A percentile compares a stretch with the other conserved stretches of the same genome.
Conservation (phyloP, 2,329 filamentous ascomycete genomes). For the Stagonosporopsis cucurbitacearum region DNA sequence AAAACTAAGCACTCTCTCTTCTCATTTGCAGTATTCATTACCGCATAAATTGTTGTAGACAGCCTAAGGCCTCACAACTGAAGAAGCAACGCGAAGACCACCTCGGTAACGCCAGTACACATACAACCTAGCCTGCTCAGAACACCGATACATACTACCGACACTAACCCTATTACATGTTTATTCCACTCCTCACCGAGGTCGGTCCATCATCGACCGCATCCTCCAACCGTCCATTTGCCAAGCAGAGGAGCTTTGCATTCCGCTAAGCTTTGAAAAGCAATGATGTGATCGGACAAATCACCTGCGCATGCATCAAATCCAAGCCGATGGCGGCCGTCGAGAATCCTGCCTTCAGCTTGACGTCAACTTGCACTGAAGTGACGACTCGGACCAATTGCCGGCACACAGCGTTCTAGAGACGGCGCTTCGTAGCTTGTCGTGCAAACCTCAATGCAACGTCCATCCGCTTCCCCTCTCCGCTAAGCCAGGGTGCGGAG, state of each 20-base stretch:
- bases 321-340: neutral
- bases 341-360: neutral
- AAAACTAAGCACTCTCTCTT: too few relatives aligned
- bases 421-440: constrained; percentile 3
- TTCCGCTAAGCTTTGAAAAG: constrained; percentile 12
- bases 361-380: constrained; percentile 7
- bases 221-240: neutral
- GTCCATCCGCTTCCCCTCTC: constrained; percentile 22
- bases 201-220: constrained; percentile 8
- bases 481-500: constrained; percentile 25
- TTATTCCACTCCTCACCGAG: neutral
- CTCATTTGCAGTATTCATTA: too few relatives aligned
- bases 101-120: neutral
- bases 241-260: constrained; percentile 10
- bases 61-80: neutral
- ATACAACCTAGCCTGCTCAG: neutral
- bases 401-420: constrained; percentile 1
- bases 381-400: constrained; percentile 6
- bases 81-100: neutral
- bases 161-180: too few relatives aligned
- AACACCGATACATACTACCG: too few relatives aligned
- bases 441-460: constrained; percentile 10
- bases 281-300: constrained; percentile 11
- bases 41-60: too few relatives aligned
- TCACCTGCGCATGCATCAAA: neutral